Conservation (phyloP, 768 basidiomycete species). For the Kwoniella sp. region DNA sequence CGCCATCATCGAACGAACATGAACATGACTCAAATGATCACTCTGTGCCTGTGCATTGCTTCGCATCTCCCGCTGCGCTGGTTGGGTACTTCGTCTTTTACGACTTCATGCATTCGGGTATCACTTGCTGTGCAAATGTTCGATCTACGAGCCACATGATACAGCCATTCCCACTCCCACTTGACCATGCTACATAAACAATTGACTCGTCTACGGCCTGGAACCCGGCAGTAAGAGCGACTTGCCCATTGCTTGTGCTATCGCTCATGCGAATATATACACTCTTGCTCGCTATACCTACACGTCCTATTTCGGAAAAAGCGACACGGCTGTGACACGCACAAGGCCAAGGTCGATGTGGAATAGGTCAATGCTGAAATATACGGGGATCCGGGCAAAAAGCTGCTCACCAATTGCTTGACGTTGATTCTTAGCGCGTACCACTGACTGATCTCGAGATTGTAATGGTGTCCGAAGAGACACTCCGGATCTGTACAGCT, state of each 20-base stretch:
- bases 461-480: neutral
- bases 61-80: no score
- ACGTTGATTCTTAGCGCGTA: neutral
- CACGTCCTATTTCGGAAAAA: neutral
- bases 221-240: no score
- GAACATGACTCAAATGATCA: neutral
- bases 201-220: no score
- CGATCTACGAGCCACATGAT: no score
- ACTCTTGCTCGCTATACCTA: constrained; percentile 1
- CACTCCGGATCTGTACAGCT: neutral
- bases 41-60: no score
- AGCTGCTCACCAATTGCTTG: constrained; percentile 14
- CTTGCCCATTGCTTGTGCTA: neutral
- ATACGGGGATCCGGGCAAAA: neutral
- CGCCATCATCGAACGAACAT: neutral
- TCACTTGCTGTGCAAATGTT: no score
- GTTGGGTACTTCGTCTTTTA: no score
- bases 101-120: no score
- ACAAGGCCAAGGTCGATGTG: neutral
- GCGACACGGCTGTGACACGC: constrained; percentile 1
- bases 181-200: no score
- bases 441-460: neutral
- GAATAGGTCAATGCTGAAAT: neutral
- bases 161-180: no score
- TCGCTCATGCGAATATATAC: constrained; percentile 12